Evolutionary conservation across 306 rosid genomes (phyloP), one percentile per base, ranked within the genome.

Genomic region (Quercus parvula): DNA sequence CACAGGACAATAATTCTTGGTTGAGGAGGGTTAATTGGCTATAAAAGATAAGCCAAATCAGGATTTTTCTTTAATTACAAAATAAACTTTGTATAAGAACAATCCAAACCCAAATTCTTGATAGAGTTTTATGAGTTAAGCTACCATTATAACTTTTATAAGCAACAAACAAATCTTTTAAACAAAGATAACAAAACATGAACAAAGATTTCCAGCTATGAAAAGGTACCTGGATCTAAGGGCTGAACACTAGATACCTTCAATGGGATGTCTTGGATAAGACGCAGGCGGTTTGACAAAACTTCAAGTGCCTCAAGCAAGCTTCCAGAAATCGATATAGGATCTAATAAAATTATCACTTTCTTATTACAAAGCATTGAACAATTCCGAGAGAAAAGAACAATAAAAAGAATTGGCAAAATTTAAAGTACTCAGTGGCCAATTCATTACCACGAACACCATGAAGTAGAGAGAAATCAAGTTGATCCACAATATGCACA

Each of bases 391-490:
- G 77, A 69, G 64, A 83, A 6, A 41, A 76, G n/a, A 31, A 64
- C 41, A 27, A n/a, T n/a, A 66, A 41, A 44, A 66, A 9, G 31
- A 83, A 74, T 73, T 73, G 41, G 72, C 44, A 55, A 51, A 86
- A 71, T 35, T 49, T 10, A 69, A 24, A 14, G 46, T 17, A 70
- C 49, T 4, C 24, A n/a, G 51, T 28, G 59, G 64, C 49, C 75
- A 64, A 15, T 64, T 78, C 38, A 18, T 77, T 85, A 94, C 99
- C 99, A 66, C 24, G 41, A 76, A 83, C 79, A 75, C 99, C 94
- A 52, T 86, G 89, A 59, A 84, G 80, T 88, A 95, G 82, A 67
- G 96, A 90, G 91, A 95, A 95, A 90, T 95, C 99, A 85, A 95
- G 97, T 88, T 95, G 96, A 89, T 93, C 97, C 85, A 90, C 93